Base-by-base conservation (phyloP, 2,329 filamentous ascomycete genomes). In the Biscogniauxia mediterranea region DNA sequence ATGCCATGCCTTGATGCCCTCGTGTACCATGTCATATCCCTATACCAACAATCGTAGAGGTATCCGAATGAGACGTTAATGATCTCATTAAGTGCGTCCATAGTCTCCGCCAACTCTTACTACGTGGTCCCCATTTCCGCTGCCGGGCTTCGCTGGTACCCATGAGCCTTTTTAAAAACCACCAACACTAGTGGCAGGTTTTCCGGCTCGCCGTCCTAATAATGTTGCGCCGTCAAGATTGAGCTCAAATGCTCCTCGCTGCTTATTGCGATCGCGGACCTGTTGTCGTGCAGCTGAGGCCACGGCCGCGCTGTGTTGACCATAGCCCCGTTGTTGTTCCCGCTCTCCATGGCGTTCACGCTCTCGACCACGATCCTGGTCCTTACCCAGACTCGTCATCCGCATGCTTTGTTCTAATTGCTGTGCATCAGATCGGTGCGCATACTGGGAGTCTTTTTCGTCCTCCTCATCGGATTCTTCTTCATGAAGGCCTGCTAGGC, bases 221-320 rank as follows among this genome's bases (percentile, higher is more conserved):
- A 99, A 78, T 1, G 93, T 98, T 1, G 95, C 91, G 59, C 95
- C 95, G 66, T 96, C 92, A 46, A 99, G 80, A 72, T 88, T 97
- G 54, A 99, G 84, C 77, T 99, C 95, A 68, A 99, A 99, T 0
- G 90, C 88, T 32, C 92, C 93, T 76, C 89, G 91, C 68, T 90
- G 87, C 64, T 82, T 84, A 60, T 86, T 84, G 32, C 85, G 81
- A 52, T 89, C 86, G 50, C 82, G 79, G 5, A 95, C 92, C 71
- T 92, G 92, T 71, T 91, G 88, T 69, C 90, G 89, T 3, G 92
- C 93, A 0, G 93, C 93, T 0, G 91, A 89, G 0, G 93, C 91
- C 0, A 97, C 90, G 1, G 89, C 83, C 0, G 93, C 86, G 57
- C 90, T 94, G 72, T 97, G 94, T 73, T 96, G 93, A 1, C 93